Base-by-base conservation (phyloP, 768 basidiomycete genomes). In the Psilocybe tampanensis region DNA sequence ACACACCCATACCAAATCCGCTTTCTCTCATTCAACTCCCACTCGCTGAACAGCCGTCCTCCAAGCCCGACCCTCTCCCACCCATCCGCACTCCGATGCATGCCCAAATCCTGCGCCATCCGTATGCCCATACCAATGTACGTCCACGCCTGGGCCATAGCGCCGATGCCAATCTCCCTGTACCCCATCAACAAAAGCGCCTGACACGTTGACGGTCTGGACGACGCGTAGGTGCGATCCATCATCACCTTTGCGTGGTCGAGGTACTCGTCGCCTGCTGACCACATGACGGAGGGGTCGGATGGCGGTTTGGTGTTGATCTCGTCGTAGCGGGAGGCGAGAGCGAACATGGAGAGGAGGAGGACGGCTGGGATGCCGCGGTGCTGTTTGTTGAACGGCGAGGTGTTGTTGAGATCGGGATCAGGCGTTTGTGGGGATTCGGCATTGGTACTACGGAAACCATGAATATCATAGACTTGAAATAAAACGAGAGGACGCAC, bases 101-200 rank as follows among this genome's bases (percentile, higher is more conserved):
- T 83, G 8, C 92, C 92, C 53, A 94, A 70, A 70, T 94, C 92
- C 71, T 92, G 92, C 15, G 92, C 92, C 92, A 95, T 94, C n/a
- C 94, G 82, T 34, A 95, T 86, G 0, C 89, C 92, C 88, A 92
- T 90, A 11, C 93, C 92, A 18, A 86, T 82, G 66, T 89, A 92
- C 9, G 86, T 81, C 94, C 93, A 95, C 29, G 90, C 88, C 70
- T 89, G 85, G 8, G 89, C 88, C 92, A 94, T 95, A 17, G 90
- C 85, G 44, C 91, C 94, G 56, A 94, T 90, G 2, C 94, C 94
- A 41, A 93, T 82, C 71, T 95, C 92, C 8, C 93, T 80, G 66
- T 90, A 94, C 7, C 88, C 89, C 74, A 94, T 80, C 9, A 95
- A 79, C 9, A 95, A 77, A 18, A 95, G 72, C 5, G 92, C 86